Evolutionary conservation across 768 basidiomycete species (phyloP), one percentile per base, ranked within the genome.

Genomic region (Brasilioporus rufonigricans): DNA sequence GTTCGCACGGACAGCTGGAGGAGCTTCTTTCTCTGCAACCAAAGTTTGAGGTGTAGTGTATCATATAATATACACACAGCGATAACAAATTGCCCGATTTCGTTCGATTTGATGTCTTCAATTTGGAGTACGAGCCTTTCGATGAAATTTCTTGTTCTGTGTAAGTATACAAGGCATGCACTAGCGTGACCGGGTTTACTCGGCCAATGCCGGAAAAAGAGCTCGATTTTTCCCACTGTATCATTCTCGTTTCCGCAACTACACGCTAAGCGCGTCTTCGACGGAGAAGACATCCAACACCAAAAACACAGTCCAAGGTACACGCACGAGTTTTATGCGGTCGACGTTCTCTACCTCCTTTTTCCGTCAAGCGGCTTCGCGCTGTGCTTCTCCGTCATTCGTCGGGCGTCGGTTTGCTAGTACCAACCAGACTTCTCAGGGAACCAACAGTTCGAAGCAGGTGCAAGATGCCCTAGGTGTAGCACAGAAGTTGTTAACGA

Each of bases 391-490:
- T 27, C 52, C 60, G 21, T 47, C 62, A 24, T 67, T 58, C 38
- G 40, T 46, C 18, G 44, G 52, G n/a, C 66, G 58, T 36, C 80
- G 80, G 54, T 75, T 80, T 65, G 67, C 75, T 21, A 79, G 78
- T 23, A 71, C 67, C 50, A 41, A 40, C 26, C 55, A 53, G 23
- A 31, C 45, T 23, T 53, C 79, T 31, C 78, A 82, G 60, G 71
- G 75, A 7, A 71, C 84, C 2, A 31, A 49, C 33, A 55, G 27
- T 43, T 82, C 84, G 67, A 84, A 88, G 74, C 88, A 86, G 69
- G 85, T 87, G 7, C 83, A 88, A 71, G 85, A 90, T 50, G 76
- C 80, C 39, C 72, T 88, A 56, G 75, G 79, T 46, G 70, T 73
- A 41, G 85, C 80, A 10, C 84, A 85, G 66, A 80, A 81, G 66